Evolutionary conservation across 495 filamentous ascomycete species (phyloP).

Genomic region (Penicillium tannophilum): DNA sequence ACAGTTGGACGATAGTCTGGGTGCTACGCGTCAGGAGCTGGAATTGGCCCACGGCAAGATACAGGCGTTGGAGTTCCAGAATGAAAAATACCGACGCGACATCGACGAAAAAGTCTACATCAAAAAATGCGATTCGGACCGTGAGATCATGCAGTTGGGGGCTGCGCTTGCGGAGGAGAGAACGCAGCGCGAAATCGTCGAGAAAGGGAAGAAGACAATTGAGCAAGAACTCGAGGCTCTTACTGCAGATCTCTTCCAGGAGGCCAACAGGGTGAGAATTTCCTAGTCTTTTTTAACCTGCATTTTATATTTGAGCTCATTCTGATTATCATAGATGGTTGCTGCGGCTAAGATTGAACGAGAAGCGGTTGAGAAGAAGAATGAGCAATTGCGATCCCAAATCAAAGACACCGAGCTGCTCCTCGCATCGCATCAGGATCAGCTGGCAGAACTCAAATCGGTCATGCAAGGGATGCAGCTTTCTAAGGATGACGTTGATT

Average conservation of each 20-base stretch:
- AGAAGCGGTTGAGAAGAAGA: slow-evolving; percentile 74
- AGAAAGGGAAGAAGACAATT: slow-evolving; percentile 73
- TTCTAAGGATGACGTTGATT: slow-evolving; percentile 67
- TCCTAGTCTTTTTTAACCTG: background rate
- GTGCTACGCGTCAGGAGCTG: slow-evolving; percentile 78
- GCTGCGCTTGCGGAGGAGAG: slow-evolving; percentile 66
- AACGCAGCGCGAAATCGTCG: slow-evolving; percentile 56
- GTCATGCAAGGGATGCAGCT: slow-evolving; percentile 88
- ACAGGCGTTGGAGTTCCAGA: slow-evolving; percentile 65
- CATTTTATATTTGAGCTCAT: background rate
- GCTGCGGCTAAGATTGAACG: slow-evolving; percentile 72
- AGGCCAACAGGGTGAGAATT: slow-evolving; percentile 75
- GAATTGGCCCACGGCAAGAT: slow-evolving; percentile 72
- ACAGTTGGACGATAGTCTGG: slow-evolving; percentile 83
- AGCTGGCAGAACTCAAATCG: slow-evolving; percentile 84
- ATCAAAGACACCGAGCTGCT: slow-evolving; percentile 84
- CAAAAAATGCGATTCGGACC: slow-evolving; percentile 64
- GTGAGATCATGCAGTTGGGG: slow-evolving; percentile 69
- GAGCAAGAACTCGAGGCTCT: slow-evolving; percentile 85
- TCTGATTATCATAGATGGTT: slow-evolving; percentile 69
- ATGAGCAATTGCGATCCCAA: slow-evolving; percentile 76
- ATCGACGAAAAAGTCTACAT: slow-evolving; percentile 73
- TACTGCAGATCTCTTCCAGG: slow-evolving; percentile 89
- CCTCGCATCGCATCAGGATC: slow-evolving; percentile 86
- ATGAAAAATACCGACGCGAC: slow-evolving; percentile 70